These are phyloP conservation scores for Solanum neorickii DNA, from an alignment of 257 asterid genomes.

Conservation along the genomic window DNA sequence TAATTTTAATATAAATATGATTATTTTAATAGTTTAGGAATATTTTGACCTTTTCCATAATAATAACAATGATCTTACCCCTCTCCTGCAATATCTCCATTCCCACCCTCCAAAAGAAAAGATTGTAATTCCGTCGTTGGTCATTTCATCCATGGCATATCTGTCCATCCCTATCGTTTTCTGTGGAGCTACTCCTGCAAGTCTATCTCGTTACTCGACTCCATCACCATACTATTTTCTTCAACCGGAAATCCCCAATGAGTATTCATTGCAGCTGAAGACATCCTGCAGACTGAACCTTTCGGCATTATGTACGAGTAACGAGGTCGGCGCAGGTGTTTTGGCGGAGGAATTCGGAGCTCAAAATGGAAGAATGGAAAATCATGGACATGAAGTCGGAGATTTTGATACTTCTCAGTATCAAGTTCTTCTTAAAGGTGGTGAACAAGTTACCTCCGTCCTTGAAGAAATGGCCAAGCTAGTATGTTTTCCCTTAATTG, in stretches of 20 bases:
- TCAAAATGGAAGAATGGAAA: conserved; percentile 10
- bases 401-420: conserved; percentile 47
- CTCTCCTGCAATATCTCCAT: not conserved
- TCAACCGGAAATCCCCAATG: not conserved
- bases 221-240: not conserved
- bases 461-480: conserved; percentile 87
- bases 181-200: not conserved
- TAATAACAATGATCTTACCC: not conserved
- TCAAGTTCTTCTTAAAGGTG: conserved; percentile 65
- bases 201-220: not conserved
- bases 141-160: not conserved
- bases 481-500: conserved; percentile 27
- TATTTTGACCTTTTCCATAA: no score
- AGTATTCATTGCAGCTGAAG: conserved; percentile 6
- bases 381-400: conserved; percentile 1
- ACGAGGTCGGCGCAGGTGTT: conserved; percentile 27
- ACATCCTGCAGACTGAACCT: conserved; percentile 10
- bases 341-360: conserved; percentile 24
- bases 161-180: not conserved
- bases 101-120: not conserved
- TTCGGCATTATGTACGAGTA: conserved; percentile 14
- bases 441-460: conserved; percentile 91
- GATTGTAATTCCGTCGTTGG: not conserved
- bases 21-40: no score
- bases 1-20: no score